A percentile compares a stretch with the other conserved stretches of the same genome.
Conservation (phyloP, 2,329 filamentous ascomycete genomes). For the Cyphellophora europaea region DNA sequence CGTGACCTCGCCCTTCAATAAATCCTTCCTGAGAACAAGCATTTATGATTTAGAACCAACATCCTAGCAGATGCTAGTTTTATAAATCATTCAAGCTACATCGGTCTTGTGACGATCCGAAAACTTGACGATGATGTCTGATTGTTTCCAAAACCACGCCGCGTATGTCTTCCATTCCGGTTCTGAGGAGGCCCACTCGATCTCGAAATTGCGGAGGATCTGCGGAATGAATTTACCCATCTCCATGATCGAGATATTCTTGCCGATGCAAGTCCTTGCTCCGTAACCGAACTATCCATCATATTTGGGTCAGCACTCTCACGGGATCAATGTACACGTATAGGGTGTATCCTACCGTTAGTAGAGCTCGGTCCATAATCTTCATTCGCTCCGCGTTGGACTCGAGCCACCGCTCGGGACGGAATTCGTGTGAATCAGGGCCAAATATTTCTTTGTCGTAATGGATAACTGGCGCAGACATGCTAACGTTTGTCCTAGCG, state of each 20-base stretch:
- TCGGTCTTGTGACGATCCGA: too few species aligned
- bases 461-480: conserved; percentile 6
- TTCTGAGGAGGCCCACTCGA: conserved; percentile 3
- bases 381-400: conserved; percentile 7
- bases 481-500: conserved; percentile 11
- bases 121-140: conserved; percentile 3
- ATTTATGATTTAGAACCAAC: too few species aligned
- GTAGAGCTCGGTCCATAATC: conserved; percentile 11
- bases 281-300: conserved; percentile 25
- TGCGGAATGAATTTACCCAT: conserved; percentile 28
- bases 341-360: too few species aligned
- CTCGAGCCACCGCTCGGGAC: conserved; percentile 29
- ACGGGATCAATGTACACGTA: too few species aligned
- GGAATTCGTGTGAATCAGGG: conserved; percentile 13
- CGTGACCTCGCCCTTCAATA: too few species aligned
- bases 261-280: conserved; percentile 22
- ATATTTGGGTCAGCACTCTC: too few species aligned
- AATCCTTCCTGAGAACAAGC: too few species aligned
- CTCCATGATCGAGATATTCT: conserved; percentile 29
- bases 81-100: too few species aligned
- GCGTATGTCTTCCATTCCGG: conserved; percentile 4
- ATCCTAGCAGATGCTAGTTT: too few species aligned
- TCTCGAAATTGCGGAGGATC: conserved; percentile 21
- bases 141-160: conserved; percentile 6
- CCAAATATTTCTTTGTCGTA: conserved; percentile 17